Percentiles rank a stretch among this genome's conserved stretches.
Evolutionary conservation across 1,284 basidiomycete species (phyloP).

Genomic region (Apiotrichum brassicae): DNA sequence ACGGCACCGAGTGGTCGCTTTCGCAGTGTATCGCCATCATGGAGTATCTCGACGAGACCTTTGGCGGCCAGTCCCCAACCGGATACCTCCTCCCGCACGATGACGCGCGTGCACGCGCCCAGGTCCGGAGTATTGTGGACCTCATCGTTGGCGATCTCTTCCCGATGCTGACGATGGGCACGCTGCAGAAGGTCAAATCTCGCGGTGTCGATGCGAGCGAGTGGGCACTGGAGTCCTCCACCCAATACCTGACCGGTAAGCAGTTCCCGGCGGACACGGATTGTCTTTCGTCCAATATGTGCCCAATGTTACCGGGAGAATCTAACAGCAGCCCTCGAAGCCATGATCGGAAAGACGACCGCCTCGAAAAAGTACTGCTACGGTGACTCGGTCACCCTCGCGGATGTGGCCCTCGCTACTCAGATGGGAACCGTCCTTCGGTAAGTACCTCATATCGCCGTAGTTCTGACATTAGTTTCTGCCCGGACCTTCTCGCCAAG

Average conservation of each 20-base stretch:
- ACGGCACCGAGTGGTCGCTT: conserved; percentile 7
- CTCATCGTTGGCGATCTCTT: conserved; percentile 14
- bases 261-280: not conserved
- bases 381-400: conserved; percentile 13
- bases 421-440: conserved; percentile 14
- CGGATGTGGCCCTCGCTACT: conserved; percentile 13
- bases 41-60: conserved; percentile 16
- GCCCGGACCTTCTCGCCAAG: conserved; percentile 2
- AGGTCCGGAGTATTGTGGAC: conserved; percentile 11
- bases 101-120: conserved; percentile 4
- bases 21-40: conserved; percentile 15
- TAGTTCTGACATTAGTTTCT: not conserved
- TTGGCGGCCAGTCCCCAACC: not conserved
- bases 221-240: conserved; percentile 9
- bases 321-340: conserved; percentile 13
- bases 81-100: conserved; percentile 8
- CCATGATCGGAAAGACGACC: conserved; percentile 3
- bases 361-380: conserved; percentile 7
- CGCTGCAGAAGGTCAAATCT: conserved; percentile 6
- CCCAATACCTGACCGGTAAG: conserved; percentile 1
- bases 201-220: conserved; percentile 4
- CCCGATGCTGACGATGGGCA: conserved; percentile 10
- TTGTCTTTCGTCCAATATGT: too few relatives aligned
- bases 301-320: too few relatives aligned
- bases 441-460: not conserved